phyloP scores from a whole-genome alignment of 2,329 filamentous ascomycete species.

The Arthrobotrys conoides region DNA sequence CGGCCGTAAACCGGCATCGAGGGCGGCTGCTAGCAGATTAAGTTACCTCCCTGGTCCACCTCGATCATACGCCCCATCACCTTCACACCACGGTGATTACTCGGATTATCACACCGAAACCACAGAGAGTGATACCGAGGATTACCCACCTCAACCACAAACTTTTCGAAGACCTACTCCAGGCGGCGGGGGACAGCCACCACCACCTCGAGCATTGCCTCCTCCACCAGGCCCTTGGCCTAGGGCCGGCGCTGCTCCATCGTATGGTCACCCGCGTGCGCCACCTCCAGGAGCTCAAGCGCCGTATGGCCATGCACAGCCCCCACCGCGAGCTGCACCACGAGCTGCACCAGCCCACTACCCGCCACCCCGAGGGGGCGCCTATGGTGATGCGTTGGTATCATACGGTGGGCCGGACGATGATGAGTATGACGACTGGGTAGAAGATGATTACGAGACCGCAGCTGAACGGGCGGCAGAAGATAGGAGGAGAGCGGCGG shows the following conservation, averaged over 20 bases:
- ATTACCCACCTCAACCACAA: conserved; percentile 61
- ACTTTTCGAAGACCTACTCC: conserved; percentile 49
- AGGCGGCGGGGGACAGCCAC: conserved; percentile 58
- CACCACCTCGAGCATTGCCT: conserved; percentile 61
- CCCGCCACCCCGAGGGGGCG: conserved; percentile 46
- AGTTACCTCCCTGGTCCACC: conserved; percentile 47
- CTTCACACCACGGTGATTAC: conserved; percentile 43
- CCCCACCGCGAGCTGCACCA: conserved; percentile 60
- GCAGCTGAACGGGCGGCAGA: conserved; percentile 57
- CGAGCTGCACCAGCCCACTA: conserved; percentile 59
- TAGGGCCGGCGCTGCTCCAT: conserved; percentile 41
- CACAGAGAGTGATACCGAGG: conserved; percentile 59
- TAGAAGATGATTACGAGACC: conserved; percentile 61
- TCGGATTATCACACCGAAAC: conserved; percentile 56
- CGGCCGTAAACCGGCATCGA: conserved; percentile 50
- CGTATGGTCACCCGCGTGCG: conserved; percentile 40
- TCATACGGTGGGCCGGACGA: conserved; percentile 62
- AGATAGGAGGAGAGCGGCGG: conserved; percentile 46
- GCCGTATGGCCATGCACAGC: conserved; percentile 56
- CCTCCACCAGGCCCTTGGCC: conserved; percentile 40
- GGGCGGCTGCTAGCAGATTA: conserved; percentile 57
- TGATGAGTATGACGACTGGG: conserved; percentile 61
- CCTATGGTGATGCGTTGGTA: conserved; percentile 48
- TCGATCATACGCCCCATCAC: conserved; percentile 49
- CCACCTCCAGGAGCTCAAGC: conserved; percentile 48